Base-by-base conservation (phyloP, 345 rosid species). In the Salix caprea region DNA sequence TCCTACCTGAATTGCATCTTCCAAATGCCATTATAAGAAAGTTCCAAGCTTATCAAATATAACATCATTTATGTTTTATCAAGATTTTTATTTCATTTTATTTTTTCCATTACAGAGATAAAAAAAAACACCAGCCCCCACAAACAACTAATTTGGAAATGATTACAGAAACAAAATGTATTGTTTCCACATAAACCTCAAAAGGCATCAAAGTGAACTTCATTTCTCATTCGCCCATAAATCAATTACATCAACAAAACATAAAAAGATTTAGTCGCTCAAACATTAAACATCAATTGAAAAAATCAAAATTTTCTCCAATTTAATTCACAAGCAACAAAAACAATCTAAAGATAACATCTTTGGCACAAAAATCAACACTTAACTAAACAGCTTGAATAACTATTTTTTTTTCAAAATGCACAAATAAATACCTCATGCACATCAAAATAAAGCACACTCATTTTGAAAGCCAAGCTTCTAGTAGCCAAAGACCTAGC, bases 391-490 rank as follows among this genome's bases (percentile, higher is more conserved):
- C 65, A 75, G 18, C 65, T 28, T 70, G 66, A 79, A 36, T 54
- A 30, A 52, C 42, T 67, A 21, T 34, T 67, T 70, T 76, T 32
- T 50, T 65, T 48, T 9, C 1, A 60, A 79, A 73, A 36, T 12
- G 32, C 78, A 71, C 12, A n/a, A 23, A 58, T n/a, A 58, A 58
- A n/a, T 79, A 96, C 99, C 92, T 91, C 87, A 0, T 89, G 87
- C 44, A 92, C 87, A 83, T 96, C 99, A 80, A 89, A 96, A 82
- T 96, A 96, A 71, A 96, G 90, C 82, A 94, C 99, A 73, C 89
- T 96, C 90, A 96, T 96, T 88, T 89, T 94, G 86, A 96, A 96
- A 65, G 99, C 95, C 85, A 96, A 88, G 87, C 98, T 94, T 65
- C 99, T 81, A 15, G 87, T 87, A 24, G 97, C 98, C 77, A 96